Evolutionary conservation across 768 basidiomycete species (phyloP), one percentile per base, ranked within the genome.

Genomic region (Termitomyces sp.): DNA sequence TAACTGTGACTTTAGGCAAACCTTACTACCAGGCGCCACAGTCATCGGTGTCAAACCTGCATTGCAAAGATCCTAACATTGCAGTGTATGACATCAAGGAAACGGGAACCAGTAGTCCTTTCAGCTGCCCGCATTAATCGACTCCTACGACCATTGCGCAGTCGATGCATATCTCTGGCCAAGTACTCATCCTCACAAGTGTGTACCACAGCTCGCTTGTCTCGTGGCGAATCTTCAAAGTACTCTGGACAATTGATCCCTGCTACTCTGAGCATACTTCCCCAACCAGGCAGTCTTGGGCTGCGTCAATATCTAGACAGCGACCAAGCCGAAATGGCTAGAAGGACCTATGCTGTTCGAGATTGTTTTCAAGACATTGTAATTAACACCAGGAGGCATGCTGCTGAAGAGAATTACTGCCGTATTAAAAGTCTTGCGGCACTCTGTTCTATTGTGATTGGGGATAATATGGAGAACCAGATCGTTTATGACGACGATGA

Each of bases 361-460:
- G 80, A 80, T 56, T 76, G 77, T 49, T 86, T 83, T 66, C 73
- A 70, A 46, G 80, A 82, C 52, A 63, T 85, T 41, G 68, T 79
- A 3, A 60, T 76, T 33, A 76, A 73, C 29, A 71, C 73, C 29
- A 42, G 29, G 5, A 49, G 16, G 6, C 45, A 18, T 38, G 23
- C 27, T 44, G 35, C n/a, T 10, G 40, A 47, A 3, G 4, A 18
- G 50, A 33, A 39, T 10, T 3, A 36, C 5, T 25, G 75, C 13
- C 68, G 70, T 22, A 33, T 63, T 36, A 22, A 44, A 53, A 68
- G 73, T 50, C 68, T 84, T 40, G 73, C 77, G 33, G 70, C 71
- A 29, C 66, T 83, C 54, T 84, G 83, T 50, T 68, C 78, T 3
- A 68, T 68, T 3, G 62, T 77, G 15, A 64, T 83, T 10, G 84